Conservation (phyloP, 495 filamentous ascomycete genomes). For the Cenococcum geophilum region DNA sequence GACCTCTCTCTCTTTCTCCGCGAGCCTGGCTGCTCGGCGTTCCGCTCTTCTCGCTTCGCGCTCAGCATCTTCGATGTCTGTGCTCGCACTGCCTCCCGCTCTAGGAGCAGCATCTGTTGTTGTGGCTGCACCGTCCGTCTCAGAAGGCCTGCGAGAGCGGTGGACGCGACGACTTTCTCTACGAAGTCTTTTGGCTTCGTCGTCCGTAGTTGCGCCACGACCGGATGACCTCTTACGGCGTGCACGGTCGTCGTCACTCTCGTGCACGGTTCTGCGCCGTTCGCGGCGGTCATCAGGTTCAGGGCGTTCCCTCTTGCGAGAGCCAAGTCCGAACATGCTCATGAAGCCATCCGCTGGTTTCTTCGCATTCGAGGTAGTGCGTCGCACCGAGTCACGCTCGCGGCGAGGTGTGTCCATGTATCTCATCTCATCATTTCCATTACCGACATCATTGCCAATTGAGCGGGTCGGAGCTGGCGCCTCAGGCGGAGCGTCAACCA, state of each 20-base stretch:
- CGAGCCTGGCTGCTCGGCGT: constrained; percentile 21
- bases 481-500: constrained; percentile 18
- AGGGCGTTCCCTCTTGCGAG: constrained; percentile 20
- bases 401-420: not conserved
- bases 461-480: constrained; percentile 17
- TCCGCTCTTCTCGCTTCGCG: constrained; percentile 29
- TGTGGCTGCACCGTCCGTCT: constrained; percentile 5
- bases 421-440: not conserved
- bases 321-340: constrained; percentile 30
- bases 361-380: constrained; percentile 12
- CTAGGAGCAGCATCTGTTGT: constrained; percentile 10
- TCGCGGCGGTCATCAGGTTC: constrained; percentile 16
- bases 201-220: constrained; percentile 25
- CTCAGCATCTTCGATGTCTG: constrained; percentile 26
- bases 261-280: constrained; percentile 26
- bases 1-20: constrained; percentile 28
- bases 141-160: constrained; percentile 11
- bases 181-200: constrained; percentile 29
- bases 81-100: constrained; percentile 16
- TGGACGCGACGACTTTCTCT: constrained; percentile 26
- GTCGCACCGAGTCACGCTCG: not conserved
- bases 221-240: constrained; percentile 30
- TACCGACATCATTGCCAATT: not conserved
- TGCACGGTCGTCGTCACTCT: constrained; percentile 28
- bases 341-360: constrained; percentile 23